phyloP scores from a whole-genome alignment of 805 yeast genomes.

The Geotrichum ghanense region DNA sequence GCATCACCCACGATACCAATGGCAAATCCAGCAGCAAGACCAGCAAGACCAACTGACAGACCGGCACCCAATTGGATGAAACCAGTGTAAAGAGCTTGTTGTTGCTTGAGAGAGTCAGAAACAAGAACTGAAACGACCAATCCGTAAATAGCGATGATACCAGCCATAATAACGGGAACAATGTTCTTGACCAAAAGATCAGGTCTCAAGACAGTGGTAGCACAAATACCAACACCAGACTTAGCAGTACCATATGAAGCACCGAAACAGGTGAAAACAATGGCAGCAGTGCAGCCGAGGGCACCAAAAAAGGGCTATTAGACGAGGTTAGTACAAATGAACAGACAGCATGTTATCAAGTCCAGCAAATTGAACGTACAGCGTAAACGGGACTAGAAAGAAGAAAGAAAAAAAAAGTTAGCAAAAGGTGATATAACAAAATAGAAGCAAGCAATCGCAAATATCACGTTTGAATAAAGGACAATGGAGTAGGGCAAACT shows the following conservation, averaged over 20 bases:
- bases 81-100: constrained; percentile 91
- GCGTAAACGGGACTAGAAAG: constrained; percentile 57
- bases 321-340: background rate
- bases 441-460: no score
- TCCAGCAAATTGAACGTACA: constrained; percentile 24
- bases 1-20: constrained; percentile 99
- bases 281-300: constrained; percentile 98
- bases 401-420: no score
- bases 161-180: constrained; percentile 98
- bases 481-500: no score
- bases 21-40: constrained; percentile 98
- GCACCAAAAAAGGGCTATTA: constrained; percentile 93
- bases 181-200: constrained; percentile 82
- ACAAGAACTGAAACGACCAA: constrained; percentile 92
- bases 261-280: constrained; percentile 97
- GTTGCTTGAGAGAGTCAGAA: constrained; percentile 77
- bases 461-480: no score
- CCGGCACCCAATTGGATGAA: constrained; percentile 98
- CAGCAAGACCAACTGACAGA: constrained; percentile 90
- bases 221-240: constrained; percentile 99
- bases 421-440: constrained; percentile 1
- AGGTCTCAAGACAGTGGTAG: constrained; percentile 95
- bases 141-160: constrained; percentile 98
- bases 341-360: background rate
- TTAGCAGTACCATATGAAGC: constrained; percentile 99